Conservation (phyloP, 2,329 filamentous ascomycete species). For the Cercospora citrullina region DNA sequence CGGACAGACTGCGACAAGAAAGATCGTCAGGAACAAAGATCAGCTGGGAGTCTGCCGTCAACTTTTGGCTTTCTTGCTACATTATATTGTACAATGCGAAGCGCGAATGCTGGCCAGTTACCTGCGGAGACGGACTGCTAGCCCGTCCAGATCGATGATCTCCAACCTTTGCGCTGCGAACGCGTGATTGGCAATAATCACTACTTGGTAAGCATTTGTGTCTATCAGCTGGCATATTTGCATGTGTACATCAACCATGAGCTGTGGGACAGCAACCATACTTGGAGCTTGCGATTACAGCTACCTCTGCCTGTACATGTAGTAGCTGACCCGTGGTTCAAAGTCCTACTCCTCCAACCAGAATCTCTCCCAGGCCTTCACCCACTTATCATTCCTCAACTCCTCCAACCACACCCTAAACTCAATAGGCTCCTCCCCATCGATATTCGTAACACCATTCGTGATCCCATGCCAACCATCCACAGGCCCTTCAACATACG, state of each 20-base stretch:
- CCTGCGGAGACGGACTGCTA: not conserved
- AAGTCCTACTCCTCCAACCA: constrained; percentile 10
- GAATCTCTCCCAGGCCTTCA: constrained; percentile 9
- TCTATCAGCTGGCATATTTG: not conserved
- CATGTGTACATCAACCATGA: not conserved
- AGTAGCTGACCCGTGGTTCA: not conserved
- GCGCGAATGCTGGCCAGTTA: not conserved
- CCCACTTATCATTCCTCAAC: constrained; percentile 13
- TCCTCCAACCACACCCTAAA: constrained; percentile 14
- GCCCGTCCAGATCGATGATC: not conserved
- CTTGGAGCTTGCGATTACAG: not conserved
- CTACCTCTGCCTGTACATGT: not conserved
- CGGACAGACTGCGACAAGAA: not conserved
- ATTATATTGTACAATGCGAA: not conserved
- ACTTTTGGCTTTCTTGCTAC: not conserved
- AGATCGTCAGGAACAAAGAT: not conserved
- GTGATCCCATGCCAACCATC: constrained; percentile 9
- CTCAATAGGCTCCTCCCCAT: constrained; percentile 4
- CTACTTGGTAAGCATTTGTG: not conserved
- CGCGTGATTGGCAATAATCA: not conserved
- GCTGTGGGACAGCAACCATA: not conserved
- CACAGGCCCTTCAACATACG: constrained; percentile 2
- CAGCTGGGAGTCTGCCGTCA: not conserved
- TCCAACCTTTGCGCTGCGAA: not conserved
- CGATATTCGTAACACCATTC: constrained; percentile 6